A percentile compares a stretch with the other conserved stretches of the same genome.
Evolutionary conservation across 2,329 filamentous ascomycete species (phyloP).

Genomic region (Talaromyces albobiverticillius): DNA sequence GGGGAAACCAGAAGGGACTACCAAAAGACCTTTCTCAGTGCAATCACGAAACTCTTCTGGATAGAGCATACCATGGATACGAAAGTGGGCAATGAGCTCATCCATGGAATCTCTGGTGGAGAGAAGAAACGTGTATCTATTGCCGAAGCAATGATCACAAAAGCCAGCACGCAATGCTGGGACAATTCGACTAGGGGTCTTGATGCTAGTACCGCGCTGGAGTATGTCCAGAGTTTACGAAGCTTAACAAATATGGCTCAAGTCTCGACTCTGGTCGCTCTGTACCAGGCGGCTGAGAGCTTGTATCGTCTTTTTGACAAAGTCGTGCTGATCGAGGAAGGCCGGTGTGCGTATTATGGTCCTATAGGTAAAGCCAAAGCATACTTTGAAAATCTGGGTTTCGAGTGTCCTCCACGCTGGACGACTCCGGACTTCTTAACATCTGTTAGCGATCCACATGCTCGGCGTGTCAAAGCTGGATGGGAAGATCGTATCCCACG

Average conservation of each 20-base stretch:
- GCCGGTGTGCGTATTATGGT: constrained; percentile 71
- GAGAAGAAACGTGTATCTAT: constrained; percentile 79
- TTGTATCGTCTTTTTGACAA: constrained; percentile 63
- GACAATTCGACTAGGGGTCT: constrained; percentile 72
- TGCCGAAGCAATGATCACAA: constrained; percentile 70
- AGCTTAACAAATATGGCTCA: constrained; percentile 63
- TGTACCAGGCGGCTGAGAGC: constrained; percentile 64
- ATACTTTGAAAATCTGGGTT: constrained; percentile 71
- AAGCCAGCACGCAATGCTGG: constrained; percentile 68
- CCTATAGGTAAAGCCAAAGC: constrained; percentile 59
- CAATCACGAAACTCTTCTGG: constrained; percentile 69
- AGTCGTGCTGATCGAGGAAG: constrained; percentile 64
- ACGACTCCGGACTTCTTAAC: constrained; percentile 76
- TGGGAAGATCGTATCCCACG: constrained; percentile 58
- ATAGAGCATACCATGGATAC: constrained; percentile 70
- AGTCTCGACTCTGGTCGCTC: constrained; percentile 63
- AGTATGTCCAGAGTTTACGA: constrained; percentile 67
- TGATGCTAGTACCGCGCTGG: constrained; percentile 69
- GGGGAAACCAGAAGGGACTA: constrained; percentile 62
- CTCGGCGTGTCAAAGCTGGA: constrained; percentile 55
- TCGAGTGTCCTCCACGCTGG: constrained; percentile 67
- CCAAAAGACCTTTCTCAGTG: constrained; percentile 60
- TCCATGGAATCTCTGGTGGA: constrained; percentile 69
- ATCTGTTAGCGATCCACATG: constrained; percentile 64
- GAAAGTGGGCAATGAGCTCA: constrained; percentile 70